Percentiles rank a stretch among this genome's conserved stretches.
Evolutionary conservation across 108 stramenopile species (phyloP).

Genomic region (Cyclotella sp.): DNA sequence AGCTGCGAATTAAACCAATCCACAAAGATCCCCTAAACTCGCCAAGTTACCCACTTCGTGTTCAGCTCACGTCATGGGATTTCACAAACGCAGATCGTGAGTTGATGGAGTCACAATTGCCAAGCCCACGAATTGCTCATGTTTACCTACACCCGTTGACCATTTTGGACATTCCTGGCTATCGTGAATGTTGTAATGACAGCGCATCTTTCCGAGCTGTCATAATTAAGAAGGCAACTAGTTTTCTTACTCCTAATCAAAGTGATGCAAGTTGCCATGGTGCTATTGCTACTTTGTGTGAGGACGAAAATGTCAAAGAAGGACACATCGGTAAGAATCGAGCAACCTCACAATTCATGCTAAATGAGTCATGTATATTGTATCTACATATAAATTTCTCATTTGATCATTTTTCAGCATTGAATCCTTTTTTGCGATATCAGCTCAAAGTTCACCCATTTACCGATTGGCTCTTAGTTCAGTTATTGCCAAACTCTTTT

Average conservation of each 20-base stretch:
- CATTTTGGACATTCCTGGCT: slow-evolving; percentile 42
- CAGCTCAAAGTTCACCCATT: slow-evolving; percentile 43
- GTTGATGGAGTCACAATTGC: slow-evolving; percentile 9
- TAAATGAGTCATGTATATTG: too few relatives aligned
- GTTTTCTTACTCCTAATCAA: slow-evolving; percentile 7
- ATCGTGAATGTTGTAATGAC: slow-evolving; percentile 25
- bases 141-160: slow-evolving; percentile 38
- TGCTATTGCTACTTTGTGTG: slow-evolving; percentile 34
- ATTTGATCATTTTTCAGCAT: slow-evolving; percentile 10
- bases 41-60: slow-evolving; percentile 36
- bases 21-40: slow-evolving; percentile 3
- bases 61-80: slow-evolving; percentile 32
- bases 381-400: too few relatives aligned
- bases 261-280: slow-evolving; percentile 3
- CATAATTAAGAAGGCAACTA: slow-evolving; percentile 14
- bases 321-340: slow-evolving; percentile 31
- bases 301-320: slow-evolving; percentile 16
- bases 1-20: neutral
- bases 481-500: slow-evolving; percentile 34
- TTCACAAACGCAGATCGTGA: neutral
- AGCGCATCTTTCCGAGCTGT: slow-evolving; percentile 21
- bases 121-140: slow-evolving; percentile 23
- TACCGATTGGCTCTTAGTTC: slow-evolving; percentile 35
- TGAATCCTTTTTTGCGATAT: slow-evolving; percentile 35
- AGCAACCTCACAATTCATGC: neutral